Base-by-base conservation (phyloP, 2,329 filamentous ascomycete genomes). In the Xylaria sp. region DNA sequence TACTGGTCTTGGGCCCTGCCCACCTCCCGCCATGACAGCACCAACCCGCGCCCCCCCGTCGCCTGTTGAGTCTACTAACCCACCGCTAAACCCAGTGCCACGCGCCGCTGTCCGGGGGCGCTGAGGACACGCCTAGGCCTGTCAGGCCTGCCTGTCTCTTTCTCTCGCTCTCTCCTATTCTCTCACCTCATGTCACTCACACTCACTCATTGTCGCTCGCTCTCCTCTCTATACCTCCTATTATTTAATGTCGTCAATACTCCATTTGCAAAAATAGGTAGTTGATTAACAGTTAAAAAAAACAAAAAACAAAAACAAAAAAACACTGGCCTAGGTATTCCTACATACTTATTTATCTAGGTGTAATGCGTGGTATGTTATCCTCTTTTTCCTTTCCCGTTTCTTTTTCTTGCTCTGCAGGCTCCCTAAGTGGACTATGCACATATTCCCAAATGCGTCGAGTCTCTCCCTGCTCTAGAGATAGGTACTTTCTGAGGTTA, bases 41-140 rank as follows among this genome's bases (percentile, higher is more conserved):
- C 35, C 55, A 58, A 8, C 23, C 23, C 16, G 23, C 23, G 10
- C 37, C 37, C 23, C 55, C 55, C 55, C 27, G 55, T 58, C 55
- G n/a, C 10, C 25, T 59, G 23, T n/a, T 35, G 25, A 23, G 27
- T 13, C 55, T 60, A 32, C 60, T 63, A 62, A 62, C 50, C 32
- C 65, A 57, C 57, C 47, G 25, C 62, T 65, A 53, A 69, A 47
- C 21, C 62, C 66, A 59, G 63, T 51, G 40, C 57, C 54, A 44
- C 63, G 25, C 63, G 63, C 57, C 55, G 55, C 65, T 62, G 57
- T 61, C 61, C 60, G 47, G 51, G 63, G 58, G 44, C 32, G 5
- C n/a, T 10, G 16, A n/a, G 18, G 5, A 42, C 21, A 40, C 23
- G 54, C n/a, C 32, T 16, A 37, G 27, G 18, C n/a, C 29, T 37